These are phyloP conservation scores for Nigrograna mackinnonii DNA, from an alignment of 2,329 filamentous ascomycete genomes.

Conservation along the genomic window DNA sequence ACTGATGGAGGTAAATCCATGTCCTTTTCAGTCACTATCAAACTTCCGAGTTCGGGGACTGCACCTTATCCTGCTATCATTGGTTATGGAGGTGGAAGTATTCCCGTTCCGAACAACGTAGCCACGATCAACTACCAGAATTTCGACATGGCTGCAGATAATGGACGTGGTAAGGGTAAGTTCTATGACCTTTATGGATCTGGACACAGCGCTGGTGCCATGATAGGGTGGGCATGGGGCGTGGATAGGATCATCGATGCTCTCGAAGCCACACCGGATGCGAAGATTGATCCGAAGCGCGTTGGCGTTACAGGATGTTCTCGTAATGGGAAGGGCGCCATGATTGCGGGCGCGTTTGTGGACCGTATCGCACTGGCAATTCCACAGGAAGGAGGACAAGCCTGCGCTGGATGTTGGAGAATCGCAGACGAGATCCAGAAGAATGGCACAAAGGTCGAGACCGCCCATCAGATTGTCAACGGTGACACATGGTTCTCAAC, in stretches of 20 bases:
- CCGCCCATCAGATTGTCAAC: slow-evolving; percentile 56
- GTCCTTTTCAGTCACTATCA: slow-evolving; percentile 21
- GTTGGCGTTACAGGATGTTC: slow-evolving; percentile 62
- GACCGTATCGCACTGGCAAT: slow-evolving; percentile 60
- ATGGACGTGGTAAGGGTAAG: slow-evolving; percentile 53
- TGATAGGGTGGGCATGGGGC: slow-evolving; percentile 64
- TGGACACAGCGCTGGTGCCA: slow-evolving; percentile 54
- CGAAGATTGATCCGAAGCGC: slow-evolving; percentile 41
- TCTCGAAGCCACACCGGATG: slow-evolving; percentile 47
- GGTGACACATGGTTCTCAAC: slow-evolving; percentile 62
- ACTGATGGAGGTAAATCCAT: slow-evolving; percentile 14
- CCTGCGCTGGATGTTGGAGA: slow-evolving; percentile 61
- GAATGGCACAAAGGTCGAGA: slow-evolving; percentile 59
- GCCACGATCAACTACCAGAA: slow-evolving; percentile 60
- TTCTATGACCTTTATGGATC: slow-evolving; percentile 61
- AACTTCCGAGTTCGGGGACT: slow-evolving; percentile 29
- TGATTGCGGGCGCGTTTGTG: slow-evolving; percentile 60
- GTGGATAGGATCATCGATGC: slow-evolving; percentile 61
- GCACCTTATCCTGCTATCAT: slow-evolving; percentile 59
- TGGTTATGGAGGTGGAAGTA: slow-evolving; percentile 53
- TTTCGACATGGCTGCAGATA: slow-evolving; percentile 56
- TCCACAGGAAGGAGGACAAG: slow-evolving; percentile 62
- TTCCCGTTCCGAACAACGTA: slow-evolving; percentile 49
- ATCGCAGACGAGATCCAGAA: slow-evolving; percentile 38
- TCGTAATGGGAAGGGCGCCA: slow-evolving; percentile 63